Conservation (phyloP, 2,329 filamentous ascomycete genomes). For the Claviceps sp. region DNA sequence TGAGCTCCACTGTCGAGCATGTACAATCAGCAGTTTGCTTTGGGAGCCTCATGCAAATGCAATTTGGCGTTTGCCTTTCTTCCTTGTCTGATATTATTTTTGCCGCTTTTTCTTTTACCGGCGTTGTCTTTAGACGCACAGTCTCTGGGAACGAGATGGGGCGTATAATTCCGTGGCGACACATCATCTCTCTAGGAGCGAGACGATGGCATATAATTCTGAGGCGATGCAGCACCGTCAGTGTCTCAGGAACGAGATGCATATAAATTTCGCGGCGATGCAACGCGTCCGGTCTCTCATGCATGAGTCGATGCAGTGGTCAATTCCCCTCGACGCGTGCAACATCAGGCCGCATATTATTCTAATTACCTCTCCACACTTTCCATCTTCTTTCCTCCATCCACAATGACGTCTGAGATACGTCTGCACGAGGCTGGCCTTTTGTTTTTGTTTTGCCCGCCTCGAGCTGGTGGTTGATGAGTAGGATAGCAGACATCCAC, state of each 20-base stretch:
- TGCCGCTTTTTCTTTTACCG: not conserved
- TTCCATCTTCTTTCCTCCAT: not conserved
- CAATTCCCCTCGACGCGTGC: not conserved
- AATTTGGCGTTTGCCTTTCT: not conserved
- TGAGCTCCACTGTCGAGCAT: not conserved
- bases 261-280: too few relatives aligned
- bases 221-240: too few relatives aligned
- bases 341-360: not conserved
- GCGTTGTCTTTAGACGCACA: not conserved
- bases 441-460: not conserved
- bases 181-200: not conserved
- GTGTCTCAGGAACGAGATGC: too few relatives aligned
- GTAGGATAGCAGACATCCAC: not conserved
- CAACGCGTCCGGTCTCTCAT: too few relatives aligned
- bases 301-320: too few relatives aligned
- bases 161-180: too few relatives aligned
- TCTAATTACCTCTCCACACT: not conserved
- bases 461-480: not conserved
- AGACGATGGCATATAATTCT: not conserved
- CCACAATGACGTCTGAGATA: not conserved
- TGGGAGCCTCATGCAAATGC: not conserved
- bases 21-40: not conserved
- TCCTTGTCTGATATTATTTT: not conserved
- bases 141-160: not conserved
- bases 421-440: not conserved